Conservation (phyloP, 768 basidiomycete species). For the Trametes cingulata region DNA sequence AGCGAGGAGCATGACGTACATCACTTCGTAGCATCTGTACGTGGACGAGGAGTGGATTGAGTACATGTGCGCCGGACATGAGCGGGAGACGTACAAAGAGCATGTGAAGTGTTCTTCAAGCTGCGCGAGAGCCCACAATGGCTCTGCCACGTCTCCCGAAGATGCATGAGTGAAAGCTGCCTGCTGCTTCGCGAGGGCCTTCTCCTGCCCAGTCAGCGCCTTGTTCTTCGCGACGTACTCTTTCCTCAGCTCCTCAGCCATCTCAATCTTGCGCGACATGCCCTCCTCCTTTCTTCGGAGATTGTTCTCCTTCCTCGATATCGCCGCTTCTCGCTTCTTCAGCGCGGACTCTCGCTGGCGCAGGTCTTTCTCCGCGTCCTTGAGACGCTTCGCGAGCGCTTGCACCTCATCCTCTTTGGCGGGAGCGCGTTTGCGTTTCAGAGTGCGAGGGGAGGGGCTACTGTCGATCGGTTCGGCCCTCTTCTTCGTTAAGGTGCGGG, state of each 20-base stretch:
- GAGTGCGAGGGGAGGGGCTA: not conserved
- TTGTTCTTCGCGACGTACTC: not conserved
- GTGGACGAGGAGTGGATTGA: not conserved
- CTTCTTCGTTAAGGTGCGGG: not conserved
- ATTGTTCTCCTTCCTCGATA: slow-evolving; percentile 7
- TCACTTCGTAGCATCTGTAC: slow-evolving; percentile 61
- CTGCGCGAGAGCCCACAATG: slow-evolving; percentile 43
- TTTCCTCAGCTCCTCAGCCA: not conserved
- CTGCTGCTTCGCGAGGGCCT: slow-evolving; percentile 4
- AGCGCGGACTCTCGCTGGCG: not conserved
- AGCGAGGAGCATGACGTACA: too few species aligned
- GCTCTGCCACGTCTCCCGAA: not conserved
- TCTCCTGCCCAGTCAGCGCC: not conserved
- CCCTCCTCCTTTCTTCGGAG: not conserved
- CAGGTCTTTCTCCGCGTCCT: not conserved
- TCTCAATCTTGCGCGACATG: not conserved
- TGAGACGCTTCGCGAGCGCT: not conserved
- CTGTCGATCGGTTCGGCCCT: not conserved
- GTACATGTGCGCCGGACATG: not conserved
- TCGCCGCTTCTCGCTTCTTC: slow-evolving; percentile 3
- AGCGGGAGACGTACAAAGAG: slow-evolving; percentile 52
- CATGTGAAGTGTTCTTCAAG: slow-evolving; percentile 69
- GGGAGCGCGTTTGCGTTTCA: not conserved
- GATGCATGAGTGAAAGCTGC: too few species aligned
- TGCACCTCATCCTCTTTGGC: not conserved